A percentile compares a stretch with the other conserved stretches of the same genome.
phyloP scores from a whole-genome alignment of 2,329 filamentous ascomycete genomes.

The Aotearoamyces nothofagi region DNA sequence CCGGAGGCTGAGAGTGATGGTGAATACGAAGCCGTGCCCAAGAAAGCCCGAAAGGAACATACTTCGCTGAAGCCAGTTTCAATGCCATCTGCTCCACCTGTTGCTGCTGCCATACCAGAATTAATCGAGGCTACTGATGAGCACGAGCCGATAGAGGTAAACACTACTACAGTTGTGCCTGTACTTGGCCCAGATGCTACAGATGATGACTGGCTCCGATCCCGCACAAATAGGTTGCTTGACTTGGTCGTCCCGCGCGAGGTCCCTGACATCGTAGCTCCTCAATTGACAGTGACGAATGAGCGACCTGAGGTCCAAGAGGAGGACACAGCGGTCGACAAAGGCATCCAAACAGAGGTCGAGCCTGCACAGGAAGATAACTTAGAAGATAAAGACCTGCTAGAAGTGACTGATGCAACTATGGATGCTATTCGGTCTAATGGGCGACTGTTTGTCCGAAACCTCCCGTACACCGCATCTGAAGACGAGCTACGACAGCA shows the following conservation, averaged over 20 bases:
- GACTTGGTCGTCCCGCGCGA: conserved; percentile 53
- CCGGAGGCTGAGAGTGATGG: conserved; percentile 51
- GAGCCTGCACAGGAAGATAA: conserved; percentile 5
- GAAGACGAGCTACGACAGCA: conserved; percentile 61
- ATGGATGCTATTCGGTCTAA: conserved; percentile 54
- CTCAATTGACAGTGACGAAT: conserved; percentile 1
- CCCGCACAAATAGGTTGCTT: conserved; percentile 71
- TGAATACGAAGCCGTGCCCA: conserved; percentile 55
- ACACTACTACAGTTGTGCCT: conserved; percentile 9
- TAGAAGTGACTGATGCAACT: conserved; percentile 15
- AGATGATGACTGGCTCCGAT: conserved; percentile 77
- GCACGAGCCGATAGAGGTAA: conserved; percentile 3
- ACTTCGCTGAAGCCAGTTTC: conserved; percentile 4
- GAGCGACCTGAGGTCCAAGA: conserved; percentile 6
- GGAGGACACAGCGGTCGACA: conserved; percentile 6
- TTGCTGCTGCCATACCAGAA: conserved; percentile 1
- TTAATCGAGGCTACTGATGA: too few species aligned
- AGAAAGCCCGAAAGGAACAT: conserved; percentile 27
- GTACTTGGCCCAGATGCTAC: conserved; percentile 21
- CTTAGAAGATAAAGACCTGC: conserved; percentile 11
- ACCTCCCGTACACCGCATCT: conserved; percentile 66
- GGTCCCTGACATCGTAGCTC: conserved; percentile 9
- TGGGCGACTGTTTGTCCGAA: conserved; percentile 73
- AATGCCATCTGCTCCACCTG: conserved; percentile 3
- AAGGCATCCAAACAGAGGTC: conserved; percentile 4